Conservation (phyloP, 2,329 filamentous ascomycete genomes). For the Diaporthe sp. region DNA sequence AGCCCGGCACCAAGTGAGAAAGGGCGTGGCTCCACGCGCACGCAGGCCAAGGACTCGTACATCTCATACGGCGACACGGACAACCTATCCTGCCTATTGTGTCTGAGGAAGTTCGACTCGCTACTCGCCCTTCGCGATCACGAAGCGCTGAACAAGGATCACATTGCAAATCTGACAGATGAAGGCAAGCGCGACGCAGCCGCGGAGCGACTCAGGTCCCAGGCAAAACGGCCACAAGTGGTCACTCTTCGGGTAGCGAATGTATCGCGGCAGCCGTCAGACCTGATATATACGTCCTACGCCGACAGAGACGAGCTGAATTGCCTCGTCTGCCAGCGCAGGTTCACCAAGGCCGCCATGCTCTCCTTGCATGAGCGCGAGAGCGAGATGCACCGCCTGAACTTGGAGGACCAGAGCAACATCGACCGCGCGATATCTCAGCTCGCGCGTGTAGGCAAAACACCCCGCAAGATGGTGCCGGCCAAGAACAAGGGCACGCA, state of each 20-base stretch:
- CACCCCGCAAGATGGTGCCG: slow-evolving; percentile 50
- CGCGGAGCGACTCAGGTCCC: slow-evolving; percentile 43
- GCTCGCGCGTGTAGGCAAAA: slow-evolving; percentile 47
- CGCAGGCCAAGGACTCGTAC: slow-evolving; percentile 52
- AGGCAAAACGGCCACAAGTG: slow-evolving; percentile 45
- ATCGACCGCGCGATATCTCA: slow-evolving; percentile 49
- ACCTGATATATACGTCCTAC: slow-evolving; percentile 66
- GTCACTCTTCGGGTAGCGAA: slow-evolving; percentile 46
- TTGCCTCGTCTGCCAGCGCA: slow-evolving; percentile 60
- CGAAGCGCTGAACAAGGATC: slow-evolving; percentile 70
- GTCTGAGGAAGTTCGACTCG: slow-evolving; percentile 69
- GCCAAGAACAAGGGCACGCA: slow-evolving; percentile 49
- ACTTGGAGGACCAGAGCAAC: slow-evolving; percentile 48
- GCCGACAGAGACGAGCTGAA: slow-evolving; percentile 62
- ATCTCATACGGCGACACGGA: slow-evolving; percentile 73
- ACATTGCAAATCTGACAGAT: slow-evolving; percentile 54
- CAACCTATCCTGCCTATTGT: slow-evolving; percentile 66
- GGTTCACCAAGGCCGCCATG: slow-evolving; percentile 55
- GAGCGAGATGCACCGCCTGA: slow-evolving; percentile 58
- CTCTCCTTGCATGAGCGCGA: slow-evolving; percentile 61
- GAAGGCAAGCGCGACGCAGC: slow-evolving; percentile 45
- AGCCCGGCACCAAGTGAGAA: slow-evolving; percentile 32
- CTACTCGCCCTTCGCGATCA: slow-evolving; percentile 70
- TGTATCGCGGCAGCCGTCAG: slow-evolving; percentile 47
- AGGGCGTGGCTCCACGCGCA: slow-evolving; percentile 21